Percentiles rank a stretch among this genome's conserved stretches.
Conservation (phyloP, 257 asterid genomes). For the Sherardia arvensis region DNA sequence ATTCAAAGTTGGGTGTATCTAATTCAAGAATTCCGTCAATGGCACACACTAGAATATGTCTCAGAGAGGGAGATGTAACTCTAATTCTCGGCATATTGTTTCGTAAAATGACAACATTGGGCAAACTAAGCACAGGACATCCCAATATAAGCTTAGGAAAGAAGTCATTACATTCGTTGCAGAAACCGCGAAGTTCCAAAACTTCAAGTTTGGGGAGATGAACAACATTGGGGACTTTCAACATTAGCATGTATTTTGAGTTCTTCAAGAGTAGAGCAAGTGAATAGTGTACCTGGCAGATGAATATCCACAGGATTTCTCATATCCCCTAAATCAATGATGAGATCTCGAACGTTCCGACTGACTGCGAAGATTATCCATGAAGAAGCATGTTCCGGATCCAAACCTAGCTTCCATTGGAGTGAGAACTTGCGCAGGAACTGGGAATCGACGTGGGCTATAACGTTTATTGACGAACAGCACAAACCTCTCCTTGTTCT, state of each 20-base stretch:
- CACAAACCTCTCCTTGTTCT: too few relatives aligned
- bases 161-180: neutral
- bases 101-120: neutral
- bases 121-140: neutral
- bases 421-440: too few relatives aligned
- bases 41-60: neutral
- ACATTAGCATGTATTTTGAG: too few relatives aligned
- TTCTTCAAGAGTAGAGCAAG: too few relatives aligned
- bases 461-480: too few relatives aligned
- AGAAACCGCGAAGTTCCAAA: neutral
- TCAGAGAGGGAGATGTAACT: neutral
- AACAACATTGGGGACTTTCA: neutral
- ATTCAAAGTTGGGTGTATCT: neutral
- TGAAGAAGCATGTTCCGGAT: neutral
- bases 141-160: neutral
- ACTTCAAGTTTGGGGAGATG: neutral
- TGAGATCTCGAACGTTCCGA: neutral
- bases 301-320: too few relatives aligned
- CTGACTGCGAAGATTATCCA: neutral
- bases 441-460: too few relatives aligned
- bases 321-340: too few relatives aligned
- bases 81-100: neutral
- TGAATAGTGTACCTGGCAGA: too few relatives aligned
- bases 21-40: neutral
- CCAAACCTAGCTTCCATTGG: too few relatives aligned